Base-by-base conservation (phyloP, 306 rosid species). In the Citrullus colocynthis region DNA sequence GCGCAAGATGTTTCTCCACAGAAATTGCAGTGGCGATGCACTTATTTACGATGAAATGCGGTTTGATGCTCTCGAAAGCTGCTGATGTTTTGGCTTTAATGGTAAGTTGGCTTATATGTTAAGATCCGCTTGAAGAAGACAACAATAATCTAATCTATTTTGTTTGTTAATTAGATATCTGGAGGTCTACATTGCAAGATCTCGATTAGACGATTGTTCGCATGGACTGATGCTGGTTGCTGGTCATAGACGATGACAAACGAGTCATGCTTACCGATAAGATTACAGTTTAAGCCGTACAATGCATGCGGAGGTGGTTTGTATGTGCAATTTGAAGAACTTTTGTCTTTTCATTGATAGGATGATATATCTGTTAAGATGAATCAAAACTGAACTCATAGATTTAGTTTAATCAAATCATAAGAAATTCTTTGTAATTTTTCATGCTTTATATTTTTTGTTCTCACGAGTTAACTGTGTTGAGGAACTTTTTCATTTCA, bases 1-100 rank as follows among this genome's bases (percentile, higher is more conserved):
- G 84, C 90, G 30, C 88, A 83, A 48, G 85, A 90, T 84, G 81
- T 88, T 90, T 83, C 87, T 90, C 24, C 88, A 28, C 88, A 57
- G 91, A 88, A 78, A 88, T 90, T 82, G 89, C 86, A 37, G 82
- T 28, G 76, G 82, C 15, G 87, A 86, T 78, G 85, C 89, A 12
- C 90, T 88, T 69, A 24, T 70, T 24, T 24, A 70, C 10, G 30
- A 71, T 44, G 14, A 71, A 44, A 24, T 45, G 39, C 37, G 10
- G 18, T 70, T 39, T 42, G 57, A 6, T 44, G 75, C n/a, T n/a
- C n/a, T n/a, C 57, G 37, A 6, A 39, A 66, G n/a, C 32, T 66
- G 30, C 74, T n/a, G 9, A 41, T 66, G 36, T 20, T 18, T 66
- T 66, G 10, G 52, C 41, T 39, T 32, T 66, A 41, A 66, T 66